These are phyloP conservation scores for Ceratocystis alfenasii DNA, from an alignment of 2,329 filamentous ascomycete species.

Conservation along the genomic window DNA sequence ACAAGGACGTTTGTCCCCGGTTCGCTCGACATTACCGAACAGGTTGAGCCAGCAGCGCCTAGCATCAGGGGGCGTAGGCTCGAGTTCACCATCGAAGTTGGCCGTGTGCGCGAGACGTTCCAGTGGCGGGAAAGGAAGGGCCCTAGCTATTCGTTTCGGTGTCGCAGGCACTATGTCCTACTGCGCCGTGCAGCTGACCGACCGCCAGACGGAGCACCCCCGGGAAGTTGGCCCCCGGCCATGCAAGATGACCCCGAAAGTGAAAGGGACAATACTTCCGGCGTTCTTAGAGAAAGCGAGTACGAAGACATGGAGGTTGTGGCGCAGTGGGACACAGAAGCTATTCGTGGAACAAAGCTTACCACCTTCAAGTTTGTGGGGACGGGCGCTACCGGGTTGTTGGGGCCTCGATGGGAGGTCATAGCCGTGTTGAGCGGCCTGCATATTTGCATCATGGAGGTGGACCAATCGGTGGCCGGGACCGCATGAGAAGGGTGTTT, in stretches of 20 bases:
- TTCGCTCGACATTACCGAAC: constrained; percentile 14
- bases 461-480: constrained; percentile 2
- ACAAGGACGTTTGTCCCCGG: constrained; percentile 16
- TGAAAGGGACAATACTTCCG: neutral
- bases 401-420: constrained; percentile 35
- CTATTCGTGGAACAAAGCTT: constrained; percentile 29
- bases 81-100: constrained; percentile 30
- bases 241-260: neutral
- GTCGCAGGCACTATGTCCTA: constrained; percentile 34
- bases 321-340: constrained; percentile 30
- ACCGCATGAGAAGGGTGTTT: neutral
- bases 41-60: constrained; percentile 20
- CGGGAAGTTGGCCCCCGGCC: neutral
- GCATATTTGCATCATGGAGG: constrained; percentile 11
- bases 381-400: constrained; percentile 30
- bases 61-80: constrained; percentile 25
- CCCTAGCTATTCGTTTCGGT: constrained; percentile 27
- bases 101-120: constrained; percentile 30
- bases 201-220: constrained; percentile 15
- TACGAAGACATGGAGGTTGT: constrained; percentile 35
- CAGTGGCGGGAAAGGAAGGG: constrained; percentile 35
- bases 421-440: constrained; percentile 31
- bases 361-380: constrained; percentile 34
- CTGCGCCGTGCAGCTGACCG: constrained; percentile 28
- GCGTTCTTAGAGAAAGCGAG: constrained; percentile 22